A percentile compares a stretch with the other conserved stretches of the same genome.
These are phyloP conservation scores for Alternaria ventricosa DNA, from an alignment of 2,329 filamentous ascomycete genomes.

Conservation along the genomic window DNA sequence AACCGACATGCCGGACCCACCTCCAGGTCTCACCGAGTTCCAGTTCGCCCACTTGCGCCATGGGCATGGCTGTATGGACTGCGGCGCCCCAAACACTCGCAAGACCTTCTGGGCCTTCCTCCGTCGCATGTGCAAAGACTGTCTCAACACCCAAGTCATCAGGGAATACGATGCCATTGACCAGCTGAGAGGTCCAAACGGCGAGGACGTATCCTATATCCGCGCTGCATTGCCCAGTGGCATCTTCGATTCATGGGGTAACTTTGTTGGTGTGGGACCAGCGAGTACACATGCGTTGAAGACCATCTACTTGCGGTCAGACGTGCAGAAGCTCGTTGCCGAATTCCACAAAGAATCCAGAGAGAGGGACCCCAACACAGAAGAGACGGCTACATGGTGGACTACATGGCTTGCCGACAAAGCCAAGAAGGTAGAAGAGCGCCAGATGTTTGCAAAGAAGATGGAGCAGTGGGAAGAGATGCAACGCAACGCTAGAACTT, in stretches of 20 bases:
- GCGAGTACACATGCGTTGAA: constrained; percentile 43
- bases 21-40: constrained; percentile 46
- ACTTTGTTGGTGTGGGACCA: constrained; percentile 47
- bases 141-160: constrained; percentile 43
- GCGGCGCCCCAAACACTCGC: constrained; percentile 43
- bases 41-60: constrained; percentile 50
- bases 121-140: constrained; percentile 51
- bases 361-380: constrained; percentile 22
- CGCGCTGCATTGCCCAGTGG: constrained; percentile 42
- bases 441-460: constrained; percentile 41
- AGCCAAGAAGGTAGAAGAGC: constrained; percentile 36
- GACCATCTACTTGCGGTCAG: constrained; percentile 40
- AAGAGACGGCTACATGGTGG: constrained; percentile 31
- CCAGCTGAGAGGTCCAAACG: constrained; percentile 31
- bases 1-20: constrained; percentile 42
- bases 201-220: constrained; percentile 38
- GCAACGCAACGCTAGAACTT: constrained; percentile 35
- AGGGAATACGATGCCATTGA: constrained; percentile 40
- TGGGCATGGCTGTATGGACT: constrained; percentile 50
- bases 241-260: constrained; percentile 49
- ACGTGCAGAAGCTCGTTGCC: constrained; percentile 37
- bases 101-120: constrained; percentile 54
- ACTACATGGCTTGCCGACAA: constrained; percentile 31
- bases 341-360: constrained; percentile 29
- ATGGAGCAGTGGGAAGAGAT: constrained; percentile 49